Base-by-base conservation (phyloP, 2,329 filamentous ascomycete species). In the Xenosphaeropsis pyriputrescens region DNA sequence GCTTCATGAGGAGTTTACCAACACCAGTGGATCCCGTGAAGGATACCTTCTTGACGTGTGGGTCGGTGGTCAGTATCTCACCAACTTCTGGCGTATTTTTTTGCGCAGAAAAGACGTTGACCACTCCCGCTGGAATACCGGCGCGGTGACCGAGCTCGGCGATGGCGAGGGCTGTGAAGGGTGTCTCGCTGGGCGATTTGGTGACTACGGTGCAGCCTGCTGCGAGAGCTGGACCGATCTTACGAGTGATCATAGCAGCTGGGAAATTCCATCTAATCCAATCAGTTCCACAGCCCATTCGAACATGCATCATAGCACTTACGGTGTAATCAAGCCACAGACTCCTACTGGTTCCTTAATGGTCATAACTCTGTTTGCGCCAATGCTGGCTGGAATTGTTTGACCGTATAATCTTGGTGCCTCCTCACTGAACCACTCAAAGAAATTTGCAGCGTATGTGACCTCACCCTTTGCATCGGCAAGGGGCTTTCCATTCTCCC, bases 141-240 rank as follows among this genome's bases (percentile, higher is more conserved):
- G 89, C 89, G 13, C 88, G 77, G 52, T 83, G 73, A 8, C 80
- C 85, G 30, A 96, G 72, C 60, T 94, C 88, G 1, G 85, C 85
- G 15, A 96, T 61, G 1, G 89, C 89, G 29, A 94, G 77, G 0
- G 85, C 77, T 17, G 88, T 93, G 56, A 89, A 91, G 0, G 89
- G 91, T 1, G 91, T 95, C 65, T 96, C 89, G 35, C 79, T 79
- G 1, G 89, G 88, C 13, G 86, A 81, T 59, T 98, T 98, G 50
- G 78, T 79, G 2, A 96, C 88, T 2, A 93, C 83, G 0, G 89
- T 94, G 62, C 89, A 96, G 41, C 91, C 91, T n/a, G 86, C 88
- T 14, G 91, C 91, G 39, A 96, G 68, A 7, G 82, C 83, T 2
- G 84, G 75, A 2, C 72, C 77, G 36, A 77, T 67, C 57, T 82